phyloP scores from a whole-genome alignment of 1,284 basidiomycete species.

The Fomitopsis schrenkii region DNA sequence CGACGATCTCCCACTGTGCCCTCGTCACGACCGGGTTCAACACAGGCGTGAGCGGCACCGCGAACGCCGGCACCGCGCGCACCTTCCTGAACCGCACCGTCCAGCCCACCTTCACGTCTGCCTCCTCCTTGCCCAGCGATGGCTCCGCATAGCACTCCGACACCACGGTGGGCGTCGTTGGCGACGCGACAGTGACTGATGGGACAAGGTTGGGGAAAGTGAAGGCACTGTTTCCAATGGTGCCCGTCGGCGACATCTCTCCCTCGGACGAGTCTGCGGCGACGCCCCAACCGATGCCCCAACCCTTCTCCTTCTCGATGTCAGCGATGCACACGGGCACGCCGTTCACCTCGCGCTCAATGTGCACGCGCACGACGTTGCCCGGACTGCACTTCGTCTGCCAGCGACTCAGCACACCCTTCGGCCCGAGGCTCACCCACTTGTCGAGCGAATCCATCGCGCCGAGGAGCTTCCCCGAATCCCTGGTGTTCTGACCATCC shows the following conservation, averaged over 20 bases:
- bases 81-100: slow-evolving; percentile 42
- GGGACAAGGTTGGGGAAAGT: slow-evolving; percentile 1
- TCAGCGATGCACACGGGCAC: slow-evolving; percentile 1
- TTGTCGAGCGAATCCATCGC: background rate
- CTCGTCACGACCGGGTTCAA: slow-evolving; percentile 66
- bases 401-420: slow-evolving; percentile 18
- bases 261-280: slow-evolving; percentile 5
- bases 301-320: slow-evolving; percentile 6
- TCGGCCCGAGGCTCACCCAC: slow-evolving; percentile 7
- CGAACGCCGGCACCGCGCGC: slow-evolving; percentile 64
- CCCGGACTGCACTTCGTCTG: slow-evolving; percentile 29
- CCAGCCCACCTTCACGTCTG: slow-evolving; percentile 11
- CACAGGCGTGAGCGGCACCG: slow-evolving; percentile 61
- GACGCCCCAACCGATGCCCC: slow-evolving; percentile 3
- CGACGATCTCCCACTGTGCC: slow-evolving; percentile 72
- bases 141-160: background rate
- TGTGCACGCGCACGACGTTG: slow-evolving; percentile 21
- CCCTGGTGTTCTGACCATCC: background rate
- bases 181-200: background rate
- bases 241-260: slow-evolving; percentile 14
- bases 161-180: background rate
- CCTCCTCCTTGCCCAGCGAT: background rate
- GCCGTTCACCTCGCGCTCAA: slow-evolving; percentile 9
- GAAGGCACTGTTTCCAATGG: slow-evolving; percentile 8
- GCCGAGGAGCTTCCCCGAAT: background rate